Percentiles rank a stretch among this genome's conserved stretches.
Evolutionary conservation across 108 stramenopile genomes (phyloP).

Genomic region (Fragilariopsis cylindrus): DNA sequence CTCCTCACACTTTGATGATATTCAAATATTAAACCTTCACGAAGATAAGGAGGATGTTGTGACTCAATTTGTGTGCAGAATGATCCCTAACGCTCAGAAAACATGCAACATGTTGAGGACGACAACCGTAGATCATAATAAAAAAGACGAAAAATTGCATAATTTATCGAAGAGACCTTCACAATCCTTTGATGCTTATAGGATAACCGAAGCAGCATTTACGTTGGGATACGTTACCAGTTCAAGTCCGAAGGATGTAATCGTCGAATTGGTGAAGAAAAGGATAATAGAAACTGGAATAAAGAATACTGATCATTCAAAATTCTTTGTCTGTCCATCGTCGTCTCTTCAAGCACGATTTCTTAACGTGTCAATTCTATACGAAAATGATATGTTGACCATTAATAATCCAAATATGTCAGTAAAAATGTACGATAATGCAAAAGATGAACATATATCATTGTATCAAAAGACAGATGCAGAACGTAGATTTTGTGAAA

Average conservation of each 20-base stretch:
- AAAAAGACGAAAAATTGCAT: neutral
- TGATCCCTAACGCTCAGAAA: constrained; percentile 20
- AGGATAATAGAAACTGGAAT: neutral
- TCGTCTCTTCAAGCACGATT: neutral
- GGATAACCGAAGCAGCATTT: constrained; percentile 20
- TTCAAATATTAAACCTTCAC: constrained; percentile 25
- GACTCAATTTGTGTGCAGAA: constrained; percentile 29
- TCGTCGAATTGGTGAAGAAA: neutral
- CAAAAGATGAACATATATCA: neutral
- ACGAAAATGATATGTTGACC: constrained; percentile 8
- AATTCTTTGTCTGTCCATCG: constrained; percentile 8
- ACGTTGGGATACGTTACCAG: neutral
- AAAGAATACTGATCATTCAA: neutral
- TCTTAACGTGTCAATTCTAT: constrained; percentile 18
- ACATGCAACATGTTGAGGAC: constrained; percentile 14
- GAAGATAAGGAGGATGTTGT: constrained; percentile 17
- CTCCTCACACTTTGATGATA: constrained; percentile 20
- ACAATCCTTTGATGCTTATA: constrained; percentile 22
- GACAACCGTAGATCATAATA: neutral
- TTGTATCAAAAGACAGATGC: neutral
- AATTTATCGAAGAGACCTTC: constrained; percentile 1
- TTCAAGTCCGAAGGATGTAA: neutral
- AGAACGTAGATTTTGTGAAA: constrained; percentile 22
- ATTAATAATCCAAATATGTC: neutral
- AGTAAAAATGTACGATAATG: neutral